These are phyloP conservation scores for Coemansia sp. DNA, from an alignment of 192 early-diverging fungal genomes.

Conservation along the genomic window DNA sequence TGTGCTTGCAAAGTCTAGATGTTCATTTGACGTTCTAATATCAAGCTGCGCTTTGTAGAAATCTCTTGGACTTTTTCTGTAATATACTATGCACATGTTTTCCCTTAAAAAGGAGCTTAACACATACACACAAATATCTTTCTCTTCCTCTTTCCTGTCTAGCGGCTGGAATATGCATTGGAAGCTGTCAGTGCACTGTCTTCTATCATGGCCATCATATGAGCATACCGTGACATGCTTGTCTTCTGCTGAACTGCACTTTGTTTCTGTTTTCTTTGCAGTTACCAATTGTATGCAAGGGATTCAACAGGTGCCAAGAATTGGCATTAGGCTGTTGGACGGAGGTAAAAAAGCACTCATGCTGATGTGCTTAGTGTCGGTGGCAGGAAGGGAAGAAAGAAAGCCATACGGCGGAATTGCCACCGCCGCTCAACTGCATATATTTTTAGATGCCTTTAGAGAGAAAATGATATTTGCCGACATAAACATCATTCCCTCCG, in stretches of 20 bases:
- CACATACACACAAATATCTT: background rate
- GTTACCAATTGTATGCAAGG: conserved; percentile 1
- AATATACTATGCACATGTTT: background rate
- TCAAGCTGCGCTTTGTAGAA: background rate
- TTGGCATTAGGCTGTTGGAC: background rate
- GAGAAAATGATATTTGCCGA: no score
- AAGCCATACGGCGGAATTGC: background rate
- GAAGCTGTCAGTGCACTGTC: background rate
- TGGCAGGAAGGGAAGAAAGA: background rate
- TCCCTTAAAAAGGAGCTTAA: background rate
- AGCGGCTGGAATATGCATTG: background rate
- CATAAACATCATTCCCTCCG: no score
- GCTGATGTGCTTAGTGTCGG: background rate
- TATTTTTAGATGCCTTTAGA: no score
- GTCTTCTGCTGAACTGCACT: background rate
- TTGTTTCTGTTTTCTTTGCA: background rate
- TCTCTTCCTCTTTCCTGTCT: background rate
- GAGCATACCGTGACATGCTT: conserved; percentile 2
- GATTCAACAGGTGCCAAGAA: background rate
- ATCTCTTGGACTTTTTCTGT: background rate
- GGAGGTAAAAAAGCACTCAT: background rate
- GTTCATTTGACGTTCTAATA: no score
- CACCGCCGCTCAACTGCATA: background rate
- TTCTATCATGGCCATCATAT: background rate
- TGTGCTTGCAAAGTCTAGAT: background rate